A percentile compares a stretch with the other conserved stretches of the same genome.
Conservation (phyloP, 2,329 filamentous ascomycete genomes). For the Curvularia verruculosa region DNA sequence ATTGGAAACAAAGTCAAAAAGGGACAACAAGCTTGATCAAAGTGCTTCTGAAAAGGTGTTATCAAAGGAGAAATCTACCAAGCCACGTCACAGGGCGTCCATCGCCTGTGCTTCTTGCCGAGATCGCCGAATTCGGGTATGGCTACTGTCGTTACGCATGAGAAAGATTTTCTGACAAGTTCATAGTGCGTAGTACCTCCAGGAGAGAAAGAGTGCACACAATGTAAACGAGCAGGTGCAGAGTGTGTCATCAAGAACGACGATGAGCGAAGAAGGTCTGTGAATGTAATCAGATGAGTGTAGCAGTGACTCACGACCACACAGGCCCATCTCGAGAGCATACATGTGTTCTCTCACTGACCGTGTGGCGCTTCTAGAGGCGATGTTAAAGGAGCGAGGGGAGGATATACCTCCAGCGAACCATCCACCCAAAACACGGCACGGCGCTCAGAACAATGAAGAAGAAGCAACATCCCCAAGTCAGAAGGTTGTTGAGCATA, state of each 20-base stretch:
- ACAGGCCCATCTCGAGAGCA: slow-evolving; percentile 63
- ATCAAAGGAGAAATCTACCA: slow-evolving; percentile 32
- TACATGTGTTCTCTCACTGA: slow-evolving; percentile 65
- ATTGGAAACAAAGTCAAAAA: slow-evolving; percentile 21
- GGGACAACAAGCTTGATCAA: slow-evolving; percentile 21
- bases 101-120: slow-evolving; percentile 63
- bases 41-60: slow-evolving; percentile 20
- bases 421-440: slow-evolving; percentile 60
- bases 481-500: slow-evolving; percentile 21
- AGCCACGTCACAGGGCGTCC: slow-evolving; percentile 55
- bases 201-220: slow-evolving; percentile 58
- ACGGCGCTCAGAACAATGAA: slow-evolving; percentile 43
- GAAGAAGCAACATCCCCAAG: slow-evolving; percentile 30
- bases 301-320: slow-evolving; percentile 10
- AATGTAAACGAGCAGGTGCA: slow-evolving; percentile 59
- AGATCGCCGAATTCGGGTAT: slow-evolving; percentile 51
- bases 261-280: slow-evolving; percentile 61
- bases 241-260: slow-evolving; percentile 64
- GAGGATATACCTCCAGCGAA: slow-evolving; percentile 58
- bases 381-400: slow-evolving; percentile 59
- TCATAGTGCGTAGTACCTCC: slow-evolving; percentile 60
- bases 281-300: not conserved
- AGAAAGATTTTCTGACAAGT: slow-evolving; percentile 29
- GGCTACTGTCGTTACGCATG: slow-evolving; percentile 11
- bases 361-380: slow-evolving; percentile 59